phyloP scores from a whole-genome alignment of 495 filamentous ascomycete species.

The Wilcoxina mikolae region DNA sequence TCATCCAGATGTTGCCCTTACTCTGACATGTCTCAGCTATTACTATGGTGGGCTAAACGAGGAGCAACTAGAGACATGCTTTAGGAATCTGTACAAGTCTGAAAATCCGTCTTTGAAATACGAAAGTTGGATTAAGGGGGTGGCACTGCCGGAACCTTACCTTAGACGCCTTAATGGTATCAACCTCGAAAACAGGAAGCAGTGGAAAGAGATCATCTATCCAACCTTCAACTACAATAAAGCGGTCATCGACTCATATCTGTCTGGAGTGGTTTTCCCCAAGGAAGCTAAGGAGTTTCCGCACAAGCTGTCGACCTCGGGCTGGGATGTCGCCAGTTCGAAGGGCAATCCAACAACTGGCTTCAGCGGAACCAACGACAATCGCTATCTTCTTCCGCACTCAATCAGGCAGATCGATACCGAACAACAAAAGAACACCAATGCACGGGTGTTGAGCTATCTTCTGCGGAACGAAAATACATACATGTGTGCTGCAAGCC shows the following conservation, averaged over 20 bases:
- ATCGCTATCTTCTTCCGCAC: slow-evolving; percentile 41
- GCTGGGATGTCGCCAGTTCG: slow-evolving; percentile 48
- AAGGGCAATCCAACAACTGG: slow-evolving; percentile 43
- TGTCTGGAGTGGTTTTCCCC: slow-evolving; percentile 48
- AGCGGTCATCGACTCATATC: slow-evolving; percentile 45
- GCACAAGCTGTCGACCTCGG: slow-evolving; percentile 50
- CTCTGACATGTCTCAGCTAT: slow-evolving; percentile 53
- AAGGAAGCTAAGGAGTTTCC: slow-evolving; percentile 51
- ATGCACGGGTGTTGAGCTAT: slow-evolving; percentile 45
- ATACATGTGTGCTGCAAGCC: slow-evolving; percentile 5
- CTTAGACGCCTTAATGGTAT: slow-evolving; percentile 40
- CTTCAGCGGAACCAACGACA: slow-evolving; percentile 64
- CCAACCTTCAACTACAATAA: slow-evolving; percentile 40
- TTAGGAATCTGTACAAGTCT: slow-evolving; percentile 38
- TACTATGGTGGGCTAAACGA: slow-evolving; percentile 50
- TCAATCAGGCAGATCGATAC: slow-evolving; percentile 43
- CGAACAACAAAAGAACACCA: slow-evolving; percentile 43
- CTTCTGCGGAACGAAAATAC: slow-evolving; percentile 45
- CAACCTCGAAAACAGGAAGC: slow-evolving; percentile 42
- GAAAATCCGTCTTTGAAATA: slow-evolving; percentile 46
- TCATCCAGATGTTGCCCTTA: slow-evolving; percentile 54
- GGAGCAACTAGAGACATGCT: slow-evolving; percentile 37
- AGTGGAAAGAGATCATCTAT: slow-evolving; percentile 34
- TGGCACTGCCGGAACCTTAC: slow-evolving; percentile 26
- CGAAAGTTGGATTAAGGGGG: slow-evolving; percentile 37